phyloP scores from a whole-genome alignment of 176 grass and related monocot species.

The Rhynchospora pubera region DNA sequence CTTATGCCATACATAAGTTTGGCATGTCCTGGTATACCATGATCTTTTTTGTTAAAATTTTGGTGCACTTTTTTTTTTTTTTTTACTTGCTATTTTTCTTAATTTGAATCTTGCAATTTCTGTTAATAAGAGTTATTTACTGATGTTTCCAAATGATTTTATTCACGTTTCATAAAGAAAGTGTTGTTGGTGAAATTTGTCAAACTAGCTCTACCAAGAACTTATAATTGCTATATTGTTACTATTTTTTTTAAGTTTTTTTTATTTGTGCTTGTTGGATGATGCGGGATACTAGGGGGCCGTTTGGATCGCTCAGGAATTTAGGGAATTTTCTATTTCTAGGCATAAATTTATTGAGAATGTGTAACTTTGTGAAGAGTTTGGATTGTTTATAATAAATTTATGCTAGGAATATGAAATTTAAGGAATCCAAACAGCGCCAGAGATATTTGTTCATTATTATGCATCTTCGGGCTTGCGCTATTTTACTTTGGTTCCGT shows the following conservation, averaged over 20 bases:
- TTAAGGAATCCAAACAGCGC: no score
- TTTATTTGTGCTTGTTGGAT: neutral
- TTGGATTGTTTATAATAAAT: no score
- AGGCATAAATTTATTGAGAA: no score
- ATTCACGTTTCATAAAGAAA: neutral
- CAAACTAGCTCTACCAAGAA: neutral
- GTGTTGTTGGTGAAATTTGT: neutral
- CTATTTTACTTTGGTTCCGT: no score
- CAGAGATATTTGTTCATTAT: neutral
- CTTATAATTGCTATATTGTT: no score
- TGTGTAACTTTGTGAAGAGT: no score
- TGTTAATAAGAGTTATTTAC: slow-evolving; percentile 15
- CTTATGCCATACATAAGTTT: slow-evolving; percentile 9
- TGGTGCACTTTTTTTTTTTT: slow-evolving; percentile 40
- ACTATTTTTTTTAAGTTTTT: neutral
- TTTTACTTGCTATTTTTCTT: neutral
- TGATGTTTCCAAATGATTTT: neutral
- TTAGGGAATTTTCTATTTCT: no score
- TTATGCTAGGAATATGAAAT: no score
- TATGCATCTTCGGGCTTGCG: no score
- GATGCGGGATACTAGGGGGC: neutral
- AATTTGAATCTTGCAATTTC: neutral
- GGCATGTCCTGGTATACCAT: slow-evolving; percentile 22
- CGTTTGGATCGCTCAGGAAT: no score
- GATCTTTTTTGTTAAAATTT: slow-evolving; percentile 36